Evolutionary conservation across 2,329 filamentous ascomycete genomes (phyloP), one percentile per base, ranked within the genome.

Genomic region (Pseudogymnoascus sp.): DNA sequence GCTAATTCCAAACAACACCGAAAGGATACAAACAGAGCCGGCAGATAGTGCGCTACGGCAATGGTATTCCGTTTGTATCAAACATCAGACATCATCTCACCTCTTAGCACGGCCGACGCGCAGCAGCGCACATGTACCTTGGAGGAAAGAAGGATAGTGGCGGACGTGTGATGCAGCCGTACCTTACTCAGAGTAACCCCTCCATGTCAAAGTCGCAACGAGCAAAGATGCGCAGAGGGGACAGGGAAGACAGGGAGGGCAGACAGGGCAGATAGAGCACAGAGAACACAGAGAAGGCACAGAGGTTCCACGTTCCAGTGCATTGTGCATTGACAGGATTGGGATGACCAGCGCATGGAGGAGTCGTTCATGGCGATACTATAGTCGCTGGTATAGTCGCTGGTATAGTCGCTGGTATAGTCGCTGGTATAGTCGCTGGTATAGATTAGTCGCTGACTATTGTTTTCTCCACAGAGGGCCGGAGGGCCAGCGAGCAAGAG

Each of bases 121-220:
- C 43, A 49, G 21, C 26, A 49, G 23, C 26, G 39, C 10, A 26
- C 23, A 49, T 29, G 43, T 49, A 43, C 39, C 43, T 31, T 52
- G 45, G 23, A 16, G 45, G 19, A 29, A 52, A 52, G 45, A 52
- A 52, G 45, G 29, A 7, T 52, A 52, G 45, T 52, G 45, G 45
- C 45, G 45, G 45, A 52, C 26, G 45, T 52, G 45, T 16, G 45
- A 52, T 52, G 45, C 45, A 52, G 45, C 45, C 45, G 45, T 52
- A 52, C 45, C 45, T 52, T 52, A 52, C 45, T 52, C 14, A 31
- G 3, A 16, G 14, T 16, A 16, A 52, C 45, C 45, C 45, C 45
- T 52, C 45, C 45, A 52, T 52, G 45, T 52, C 45, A 52, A 52
- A 52, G 45, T 52, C 45, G 45, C 2, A 49, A 52, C 26, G 10